These are phyloP conservation scores for Ogataea henricii DNA, from an alignment of 805 yeast genomes.

Conservation along the genomic window DNA sequence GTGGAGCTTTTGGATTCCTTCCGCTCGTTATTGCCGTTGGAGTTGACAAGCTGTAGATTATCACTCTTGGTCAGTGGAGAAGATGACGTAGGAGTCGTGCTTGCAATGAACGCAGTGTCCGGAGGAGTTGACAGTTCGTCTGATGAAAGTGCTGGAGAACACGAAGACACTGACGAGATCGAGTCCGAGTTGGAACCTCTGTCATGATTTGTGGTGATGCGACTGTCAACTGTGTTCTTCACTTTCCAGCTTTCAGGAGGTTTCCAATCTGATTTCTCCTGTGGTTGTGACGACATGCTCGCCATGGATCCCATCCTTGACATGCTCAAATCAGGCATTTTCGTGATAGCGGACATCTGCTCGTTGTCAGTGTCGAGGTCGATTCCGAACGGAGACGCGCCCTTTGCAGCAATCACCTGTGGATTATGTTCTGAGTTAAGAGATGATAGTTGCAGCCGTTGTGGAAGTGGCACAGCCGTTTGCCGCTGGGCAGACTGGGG, in stretches of 20 bases:
- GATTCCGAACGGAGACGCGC: slow-evolving; percentile 22
- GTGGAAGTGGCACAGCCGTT: slow-evolving; percentile 10
- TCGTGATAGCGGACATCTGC: slow-evolving; percentile 24
- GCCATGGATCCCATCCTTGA: slow-evolving; percentile 28
- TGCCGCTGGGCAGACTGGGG: slow-evolving; percentile 5
- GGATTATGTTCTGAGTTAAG: background rate
- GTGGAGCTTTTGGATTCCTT: slow-evolving; percentile 10
- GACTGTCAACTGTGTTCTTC: slow-evolving; percentile 29
- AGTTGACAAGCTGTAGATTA: background rate
- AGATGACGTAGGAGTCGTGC: slow-evolving; percentile 8
- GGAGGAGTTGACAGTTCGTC: slow-evolving; percentile 16
- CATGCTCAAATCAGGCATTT: slow-evolving; percentile 19
- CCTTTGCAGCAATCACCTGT: background rate
- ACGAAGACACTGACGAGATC: slow-evolving; percentile 15
- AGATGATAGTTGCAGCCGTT: slow-evolving; percentile 8
- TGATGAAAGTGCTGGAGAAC: slow-evolving; percentile 15
- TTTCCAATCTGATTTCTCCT: slow-evolving; percentile 40
- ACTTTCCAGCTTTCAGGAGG: slow-evolving; percentile 69
- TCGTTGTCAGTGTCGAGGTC: slow-evolving; percentile 28
- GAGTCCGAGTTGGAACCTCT: slow-evolving; percentile 21
- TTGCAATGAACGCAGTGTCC: slow-evolving; percentile 16
- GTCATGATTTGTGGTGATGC: slow-evolving; percentile 6
- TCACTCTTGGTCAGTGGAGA: background rate
- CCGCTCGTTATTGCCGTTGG: background rate
- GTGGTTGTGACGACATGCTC: slow-evolving; percentile 17